A percentile compares a stretch with the other conserved stretches of the same genome.
phyloP scores from a whole-genome alignment of 768 basidiomycete species.

The Boletellus emodensis region DNA sequence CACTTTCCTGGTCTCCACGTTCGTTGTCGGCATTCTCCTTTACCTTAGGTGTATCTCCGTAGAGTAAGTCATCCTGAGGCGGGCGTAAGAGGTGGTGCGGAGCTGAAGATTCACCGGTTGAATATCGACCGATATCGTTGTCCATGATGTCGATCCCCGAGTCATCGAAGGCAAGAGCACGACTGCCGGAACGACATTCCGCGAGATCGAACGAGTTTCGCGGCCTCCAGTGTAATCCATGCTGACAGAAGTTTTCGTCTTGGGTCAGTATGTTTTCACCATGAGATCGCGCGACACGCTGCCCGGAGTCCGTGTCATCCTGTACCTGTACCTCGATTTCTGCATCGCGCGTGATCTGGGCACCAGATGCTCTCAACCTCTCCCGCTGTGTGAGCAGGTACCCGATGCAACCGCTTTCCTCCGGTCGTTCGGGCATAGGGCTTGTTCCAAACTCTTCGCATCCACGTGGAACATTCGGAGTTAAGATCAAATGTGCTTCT shows the following conservation, averaged over 20 bases:
- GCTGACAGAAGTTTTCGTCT: neutral
- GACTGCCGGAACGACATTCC: neutral
- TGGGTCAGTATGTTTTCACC: neutral
- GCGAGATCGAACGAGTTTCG: neutral
- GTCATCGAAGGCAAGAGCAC: constrained; percentile 9
- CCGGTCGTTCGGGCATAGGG: constrained; percentile 17
- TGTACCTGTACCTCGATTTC: neutral
- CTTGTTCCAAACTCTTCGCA: constrained; percentile 26
- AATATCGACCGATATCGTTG: neutral
- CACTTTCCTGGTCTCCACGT: constrained; percentile 18
- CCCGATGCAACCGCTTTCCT: constrained; percentile 11
- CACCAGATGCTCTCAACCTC: constrained; percentile 13
- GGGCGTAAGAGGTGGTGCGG: constrained; percentile 1
- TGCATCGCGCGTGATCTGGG: neutral
- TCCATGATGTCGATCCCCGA: constrained; percentile 15
- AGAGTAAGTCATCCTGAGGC: constrained; percentile 7
- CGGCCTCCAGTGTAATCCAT: neutral
- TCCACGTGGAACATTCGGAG: constrained; percentile 11
- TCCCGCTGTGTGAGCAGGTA: constrained; percentile 27
- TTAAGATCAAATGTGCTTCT: constrained; percentile 1
- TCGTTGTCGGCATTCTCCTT: constrained; percentile 11
- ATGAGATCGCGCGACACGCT: neutral
- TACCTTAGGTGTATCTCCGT: neutral
- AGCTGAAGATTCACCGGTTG: constrained; percentile 3
- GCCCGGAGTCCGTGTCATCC: neutral